Evolutionary conservation across 371 early-diverging fungal genomes (phyloP).

Genomic region (Mucor racemosus): DNA sequence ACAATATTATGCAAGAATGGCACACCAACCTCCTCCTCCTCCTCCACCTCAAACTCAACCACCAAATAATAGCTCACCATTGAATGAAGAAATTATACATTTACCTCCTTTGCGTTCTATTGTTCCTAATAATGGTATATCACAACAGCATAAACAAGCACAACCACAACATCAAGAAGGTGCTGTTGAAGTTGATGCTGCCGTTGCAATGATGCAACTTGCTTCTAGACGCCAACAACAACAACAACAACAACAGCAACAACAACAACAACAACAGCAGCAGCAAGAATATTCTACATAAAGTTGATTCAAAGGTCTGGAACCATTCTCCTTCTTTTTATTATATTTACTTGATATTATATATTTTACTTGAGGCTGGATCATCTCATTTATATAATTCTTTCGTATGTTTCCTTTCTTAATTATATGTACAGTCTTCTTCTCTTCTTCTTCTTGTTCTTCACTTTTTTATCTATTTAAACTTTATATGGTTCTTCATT

Average conservation of each 20-base stretch:
- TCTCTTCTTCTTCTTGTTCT: background rate
- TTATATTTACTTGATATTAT: background rate
- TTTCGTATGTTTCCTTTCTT: conserved; percentile 1
- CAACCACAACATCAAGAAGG: conserved; percentile 11
- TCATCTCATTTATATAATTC: conserved; percentile 1
- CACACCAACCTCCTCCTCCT: background rate
- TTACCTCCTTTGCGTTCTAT: conserved; percentile 28
- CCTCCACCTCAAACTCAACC: background rate
- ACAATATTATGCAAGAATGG: background rate
- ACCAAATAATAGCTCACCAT: background rate
- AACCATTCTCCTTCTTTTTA: background rate
- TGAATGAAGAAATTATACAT: conserved; percentile 17
- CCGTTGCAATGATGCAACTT: conserved; percentile 30
- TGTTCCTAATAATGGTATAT: background rate
- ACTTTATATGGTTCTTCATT: conserved; percentile 1
- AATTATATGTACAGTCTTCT: conserved; percentile 14
- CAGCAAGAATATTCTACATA: conserved; percentile 8
- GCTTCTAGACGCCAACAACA: conserved; percentile 19
- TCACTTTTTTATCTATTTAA: background rate
- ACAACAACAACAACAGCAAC: too few species aligned
- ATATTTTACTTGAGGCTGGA: conserved; percentile 11
- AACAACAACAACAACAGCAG: too few species aligned
- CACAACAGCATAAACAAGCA: background rate
- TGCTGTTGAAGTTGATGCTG: conserved; percentile 27
- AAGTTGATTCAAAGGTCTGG: conserved; percentile 14